These are phyloP conservation scores for Podospora conica DNA, from an alignment of 495 filamentous ascomycete genomes.

Conservation along the genomic window DNA sequence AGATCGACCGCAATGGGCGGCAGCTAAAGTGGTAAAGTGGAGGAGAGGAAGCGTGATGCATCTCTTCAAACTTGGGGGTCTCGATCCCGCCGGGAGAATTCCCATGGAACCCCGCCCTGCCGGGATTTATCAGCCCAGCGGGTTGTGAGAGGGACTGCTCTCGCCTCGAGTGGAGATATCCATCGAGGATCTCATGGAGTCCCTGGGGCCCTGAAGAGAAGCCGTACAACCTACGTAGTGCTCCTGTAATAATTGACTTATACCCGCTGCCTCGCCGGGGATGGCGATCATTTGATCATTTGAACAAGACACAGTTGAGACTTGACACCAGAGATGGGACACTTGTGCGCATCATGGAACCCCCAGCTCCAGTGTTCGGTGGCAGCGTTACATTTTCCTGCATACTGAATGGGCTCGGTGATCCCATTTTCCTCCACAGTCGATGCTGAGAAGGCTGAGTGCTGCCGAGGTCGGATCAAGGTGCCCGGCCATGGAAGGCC, in stretches of 20 bases:
- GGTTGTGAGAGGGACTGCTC: neutral
- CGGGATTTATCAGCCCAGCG: neutral
- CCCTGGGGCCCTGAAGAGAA: neutral
- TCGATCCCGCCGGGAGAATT: conserved; percentile 8
- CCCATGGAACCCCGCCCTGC: neutral
- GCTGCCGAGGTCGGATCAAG: neutral
- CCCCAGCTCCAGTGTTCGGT: neutral
- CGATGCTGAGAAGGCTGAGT: neutral
- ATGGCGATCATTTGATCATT: no score
- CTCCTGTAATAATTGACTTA: neutral
- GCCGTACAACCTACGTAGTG: no score
- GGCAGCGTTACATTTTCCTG: neutral
- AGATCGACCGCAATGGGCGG: neutral
- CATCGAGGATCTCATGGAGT: neutral
- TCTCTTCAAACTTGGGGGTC: neutral
- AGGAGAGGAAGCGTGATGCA: neutral
- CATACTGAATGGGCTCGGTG: neutral
- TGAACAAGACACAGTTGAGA: no score
- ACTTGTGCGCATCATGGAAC: no score
- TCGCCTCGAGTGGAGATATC: neutral
- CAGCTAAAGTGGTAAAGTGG: neutral
- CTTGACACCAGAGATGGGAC: no score
- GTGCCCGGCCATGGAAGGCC: neutral
- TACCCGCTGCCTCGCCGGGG: neutral
- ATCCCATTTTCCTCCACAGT: neutral